A percentile compares a stretch with the other conserved stretches of the same genome.
phyloP scores from a whole-genome alignment of 139 green algal genomes.

The Chlorella sp. region DNA sequence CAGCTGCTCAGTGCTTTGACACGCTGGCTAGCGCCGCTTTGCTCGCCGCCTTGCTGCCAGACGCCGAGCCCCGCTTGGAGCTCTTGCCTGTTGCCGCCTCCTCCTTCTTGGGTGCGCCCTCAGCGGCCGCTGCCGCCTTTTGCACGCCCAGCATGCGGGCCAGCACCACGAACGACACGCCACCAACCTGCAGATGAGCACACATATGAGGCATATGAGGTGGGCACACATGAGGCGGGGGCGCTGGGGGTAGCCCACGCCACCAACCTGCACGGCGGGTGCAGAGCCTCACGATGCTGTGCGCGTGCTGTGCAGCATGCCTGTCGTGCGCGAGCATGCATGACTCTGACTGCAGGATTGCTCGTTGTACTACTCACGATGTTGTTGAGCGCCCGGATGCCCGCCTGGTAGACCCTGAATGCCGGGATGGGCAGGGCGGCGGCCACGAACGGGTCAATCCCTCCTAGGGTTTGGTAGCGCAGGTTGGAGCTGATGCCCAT shows the following conservation, averaged over 20 bases:
- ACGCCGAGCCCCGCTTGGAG: no score
- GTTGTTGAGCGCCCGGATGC: constrained; percentile 86
- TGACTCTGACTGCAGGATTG: no score
- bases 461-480: constrained; percentile 90
- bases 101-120: no score
- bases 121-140: constrained; percentile 51
- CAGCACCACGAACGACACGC: constrained; percentile 86
- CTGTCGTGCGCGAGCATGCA: not conserved
- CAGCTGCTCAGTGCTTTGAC: no score
- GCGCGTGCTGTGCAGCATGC: not conserved
- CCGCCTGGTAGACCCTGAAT: constrained; percentile 77
- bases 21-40: no score
- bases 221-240: not conserved
- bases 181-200: not conserved
- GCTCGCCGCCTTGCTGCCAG: no score
- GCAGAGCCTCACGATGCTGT: not conserved
- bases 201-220: not conserved
- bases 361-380: constrained; percentile 55
- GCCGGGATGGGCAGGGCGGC: constrained; percentile 52
- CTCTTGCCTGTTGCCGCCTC: no score
- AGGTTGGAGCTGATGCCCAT: constrained; percentile 93
- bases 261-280: no score
- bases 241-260: not conserved
- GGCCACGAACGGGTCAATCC: constrained; percentile 76
- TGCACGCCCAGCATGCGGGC: constrained; percentile 84